These are phyloP conservation scores for Pseudogymnoascus sp. DNA, from an alignment of 2,329 filamentous ascomycete genomes.

Conservation along the genomic window DNA sequence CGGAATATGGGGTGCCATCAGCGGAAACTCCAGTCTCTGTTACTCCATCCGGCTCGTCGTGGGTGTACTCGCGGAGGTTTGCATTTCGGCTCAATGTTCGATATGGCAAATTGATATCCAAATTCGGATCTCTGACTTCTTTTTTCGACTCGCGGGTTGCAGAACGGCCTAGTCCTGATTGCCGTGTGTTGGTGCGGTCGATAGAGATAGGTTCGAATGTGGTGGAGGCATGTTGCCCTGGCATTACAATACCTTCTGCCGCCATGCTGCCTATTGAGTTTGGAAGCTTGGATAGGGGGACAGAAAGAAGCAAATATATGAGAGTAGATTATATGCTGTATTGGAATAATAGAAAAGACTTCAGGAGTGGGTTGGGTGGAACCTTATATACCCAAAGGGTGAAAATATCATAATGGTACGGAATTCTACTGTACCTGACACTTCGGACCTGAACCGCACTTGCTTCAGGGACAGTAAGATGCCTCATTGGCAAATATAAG, in stretches of 20 bases:
- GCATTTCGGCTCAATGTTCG: constrained; percentile 54
- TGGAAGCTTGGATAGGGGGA: neutral
- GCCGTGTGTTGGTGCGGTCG: constrained; percentile 5
- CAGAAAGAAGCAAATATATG: neutral
- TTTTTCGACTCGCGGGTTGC: neutral
- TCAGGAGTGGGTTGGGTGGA: neutral
- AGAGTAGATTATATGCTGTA: neutral
- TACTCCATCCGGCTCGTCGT: constrained; percentile 54
- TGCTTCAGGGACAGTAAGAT: neutral
- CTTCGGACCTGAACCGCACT: constrained; percentile 3
- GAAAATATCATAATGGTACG: neutral
- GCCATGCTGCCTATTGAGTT: neutral
- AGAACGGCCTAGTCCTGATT: neutral
- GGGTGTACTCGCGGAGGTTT: constrained; percentile 61
- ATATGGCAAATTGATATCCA: constrained; percentile 54
- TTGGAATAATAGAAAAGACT: neutral
- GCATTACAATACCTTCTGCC: constrained; percentile 8
- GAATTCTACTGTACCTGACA: neutral
- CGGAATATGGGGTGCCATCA: constrained; percentile 40
- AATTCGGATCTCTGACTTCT: neutral
- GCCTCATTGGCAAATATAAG: neutral
- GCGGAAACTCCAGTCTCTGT: constrained; percentile 36
- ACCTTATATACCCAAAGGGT: neutral
- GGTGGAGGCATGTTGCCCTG: neutral
- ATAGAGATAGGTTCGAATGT: neutral